Evolutionary conservation across 768 basidiomycete genomes (phyloP).

Genomic region (Russula foetens): DNA sequence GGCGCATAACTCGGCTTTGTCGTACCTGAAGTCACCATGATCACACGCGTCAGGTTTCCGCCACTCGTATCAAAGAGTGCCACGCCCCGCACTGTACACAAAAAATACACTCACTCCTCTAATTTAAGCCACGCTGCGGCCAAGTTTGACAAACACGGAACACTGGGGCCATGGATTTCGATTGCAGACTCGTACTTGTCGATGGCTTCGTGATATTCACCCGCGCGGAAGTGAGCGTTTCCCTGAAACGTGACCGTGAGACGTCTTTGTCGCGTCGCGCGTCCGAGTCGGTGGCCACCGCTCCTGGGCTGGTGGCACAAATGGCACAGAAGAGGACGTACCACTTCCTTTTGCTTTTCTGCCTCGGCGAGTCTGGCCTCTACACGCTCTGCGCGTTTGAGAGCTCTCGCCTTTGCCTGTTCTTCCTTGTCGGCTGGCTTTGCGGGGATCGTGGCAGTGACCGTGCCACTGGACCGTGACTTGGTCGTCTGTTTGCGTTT

Average conservation of each 20-base stretch:
- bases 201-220: slow-evolving; percentile 32
- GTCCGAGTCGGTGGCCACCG: too few relatives aligned
- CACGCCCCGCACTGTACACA: neutral
- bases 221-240: slow-evolving; percentile 34
- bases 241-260: slow-evolving; percentile 29
- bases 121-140: slow-evolving; percentile 37
- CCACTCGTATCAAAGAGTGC: too few relatives aligned
- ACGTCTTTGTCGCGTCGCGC: neutral
- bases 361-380: neutral
- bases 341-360: neutral
- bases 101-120: slow-evolving; percentile 21
- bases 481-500: neutral
- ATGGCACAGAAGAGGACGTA: neutral
- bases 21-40: neutral
- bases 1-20: neutral
- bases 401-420: neutral
- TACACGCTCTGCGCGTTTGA: neutral
- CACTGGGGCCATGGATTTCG: slow-evolving; percentile 30
- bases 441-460: neutral
- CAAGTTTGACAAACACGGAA: slow-evolving; percentile 35
- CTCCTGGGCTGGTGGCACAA: neutral
- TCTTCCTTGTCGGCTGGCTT: neutral
- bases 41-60: neutral
- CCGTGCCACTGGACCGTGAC: neutral
- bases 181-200: slow-evolving; percentile 36